phyloP scores from a whole-genome alignment of 2,329 filamentous ascomycete genomes.

The Botryotinia narcissicola region DNA sequence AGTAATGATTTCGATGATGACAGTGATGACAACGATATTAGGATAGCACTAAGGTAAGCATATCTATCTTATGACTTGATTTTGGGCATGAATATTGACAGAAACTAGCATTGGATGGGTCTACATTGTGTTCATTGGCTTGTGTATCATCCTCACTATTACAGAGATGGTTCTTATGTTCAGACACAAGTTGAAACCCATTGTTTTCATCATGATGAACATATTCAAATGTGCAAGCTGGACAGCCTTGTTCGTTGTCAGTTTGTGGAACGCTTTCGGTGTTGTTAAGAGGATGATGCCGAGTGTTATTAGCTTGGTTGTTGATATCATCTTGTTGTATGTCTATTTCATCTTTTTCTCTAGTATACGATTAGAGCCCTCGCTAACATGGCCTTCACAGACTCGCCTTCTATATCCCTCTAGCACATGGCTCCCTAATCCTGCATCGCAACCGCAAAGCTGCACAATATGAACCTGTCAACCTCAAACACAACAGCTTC shows the following conservation, averaged over 20 bases:
- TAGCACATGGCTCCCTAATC: conserved; percentile 33
- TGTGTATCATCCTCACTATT: conserved; percentile 30
- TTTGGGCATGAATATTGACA: neutral
- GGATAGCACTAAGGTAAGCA: neutral
- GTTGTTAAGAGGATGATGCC: conserved; percentile 5
- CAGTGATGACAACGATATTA: neutral
- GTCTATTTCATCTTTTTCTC: neutral
- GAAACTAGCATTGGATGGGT: conserved; percentile 3
- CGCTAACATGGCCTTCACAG: conserved; percentile 20
- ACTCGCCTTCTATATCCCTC: conserved; percentile 30
- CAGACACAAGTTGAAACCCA: conserved; percentile 28
- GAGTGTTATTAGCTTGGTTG: conserved; percentile 18
- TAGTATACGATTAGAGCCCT: neutral
- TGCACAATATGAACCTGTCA: neutral
- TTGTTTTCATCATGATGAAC: conserved; percentile 31
- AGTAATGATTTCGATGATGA: neutral
- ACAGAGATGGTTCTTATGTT: conserved; percentile 33
- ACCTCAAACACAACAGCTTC: conserved; percentile 2
- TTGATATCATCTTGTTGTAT: conserved; percentile 30
- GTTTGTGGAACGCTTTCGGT: conserved; percentile 21
- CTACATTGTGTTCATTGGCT: neutral
- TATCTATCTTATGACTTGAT: too few species aligned
- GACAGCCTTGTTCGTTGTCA: conserved; percentile 26
- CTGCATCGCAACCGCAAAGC: conserved; percentile 25
- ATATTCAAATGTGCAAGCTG: conserved; percentile 29